phyloP scores from a whole-genome alignment of 75 land plant species.

The Sequoiadendron giganteum region DNA sequence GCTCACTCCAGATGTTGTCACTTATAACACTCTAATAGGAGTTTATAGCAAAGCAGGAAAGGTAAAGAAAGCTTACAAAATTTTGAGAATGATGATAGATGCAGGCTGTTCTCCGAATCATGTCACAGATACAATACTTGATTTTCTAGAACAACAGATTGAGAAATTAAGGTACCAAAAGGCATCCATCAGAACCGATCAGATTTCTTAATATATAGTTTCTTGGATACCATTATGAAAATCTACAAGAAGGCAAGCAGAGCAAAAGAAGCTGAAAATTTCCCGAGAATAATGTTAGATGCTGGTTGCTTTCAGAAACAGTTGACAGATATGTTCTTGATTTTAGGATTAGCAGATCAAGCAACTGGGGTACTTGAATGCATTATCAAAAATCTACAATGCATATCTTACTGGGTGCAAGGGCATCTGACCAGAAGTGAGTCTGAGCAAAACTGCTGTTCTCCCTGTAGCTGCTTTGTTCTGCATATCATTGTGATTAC shows the following conservation, averaged over 20 bases:
- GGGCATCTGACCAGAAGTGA: neutral
- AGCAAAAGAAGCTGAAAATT: conserved; percentile 58
- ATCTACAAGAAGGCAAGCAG: conserved; percentile 49
- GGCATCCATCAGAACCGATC: conserved; percentile 17
- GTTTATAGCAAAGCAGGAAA: conserved; percentile 55
- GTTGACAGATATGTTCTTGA: neutral
- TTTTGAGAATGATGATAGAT: conserved; percentile 60
- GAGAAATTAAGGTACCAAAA: conserved; percentile 49
- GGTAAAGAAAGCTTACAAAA: conserved; percentile 62
- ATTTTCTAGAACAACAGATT: conserved; percentile 52
- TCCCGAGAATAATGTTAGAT: conserved; percentile 52
- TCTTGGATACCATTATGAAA: conserved; percentile 36
- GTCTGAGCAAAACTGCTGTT: neutral
- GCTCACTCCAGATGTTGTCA: conserved; percentile 70
- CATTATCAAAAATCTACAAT: neutral
- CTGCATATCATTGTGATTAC: neutral
- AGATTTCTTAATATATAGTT: neutral
- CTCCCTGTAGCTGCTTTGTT: neutral
- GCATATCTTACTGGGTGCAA: neutral
- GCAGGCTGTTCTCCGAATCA: conserved; percentile 66
- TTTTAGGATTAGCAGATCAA: neutral
- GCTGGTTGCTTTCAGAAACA: conserved; percentile 33
- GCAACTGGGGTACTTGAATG: neutral
- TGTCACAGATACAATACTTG: conserved; percentile 60
- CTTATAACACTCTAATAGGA: conserved; percentile 68